phyloP scores from a whole-genome alignment of 2,329 filamentous ascomycete species.

The Colletotrichum lentis region DNA sequence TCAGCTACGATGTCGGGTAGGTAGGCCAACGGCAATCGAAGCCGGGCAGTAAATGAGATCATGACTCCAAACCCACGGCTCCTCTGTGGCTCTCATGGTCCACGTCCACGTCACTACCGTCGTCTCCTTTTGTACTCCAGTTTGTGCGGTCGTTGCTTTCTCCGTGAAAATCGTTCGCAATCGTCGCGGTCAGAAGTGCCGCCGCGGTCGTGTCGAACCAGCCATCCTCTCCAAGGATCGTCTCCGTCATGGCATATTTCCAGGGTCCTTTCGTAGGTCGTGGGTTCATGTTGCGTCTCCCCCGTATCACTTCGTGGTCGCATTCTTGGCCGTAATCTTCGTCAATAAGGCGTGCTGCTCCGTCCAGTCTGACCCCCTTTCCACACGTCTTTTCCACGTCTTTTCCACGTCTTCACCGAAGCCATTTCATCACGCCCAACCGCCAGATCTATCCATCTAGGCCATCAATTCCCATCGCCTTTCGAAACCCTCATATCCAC shows the following conservation, averaged over 20 bases:
- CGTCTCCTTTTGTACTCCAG: no score
- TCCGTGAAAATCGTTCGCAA: no score
- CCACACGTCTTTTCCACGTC: background rate
- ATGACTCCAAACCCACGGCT: no score
- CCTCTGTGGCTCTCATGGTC: background rate
- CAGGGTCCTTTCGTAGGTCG: background rate
- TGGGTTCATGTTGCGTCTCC: no score
- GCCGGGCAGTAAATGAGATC: no score
- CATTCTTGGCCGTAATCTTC: background rate
- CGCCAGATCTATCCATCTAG: no score
- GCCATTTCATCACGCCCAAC: background rate
- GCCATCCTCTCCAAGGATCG: background rate
- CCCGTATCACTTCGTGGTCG: background rate
- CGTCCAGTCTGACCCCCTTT: background rate
- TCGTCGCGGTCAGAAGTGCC: background rate
- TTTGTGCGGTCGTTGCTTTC: background rate
- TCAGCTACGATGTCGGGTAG: no score
- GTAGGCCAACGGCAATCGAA: no score
- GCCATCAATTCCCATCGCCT: background rate
- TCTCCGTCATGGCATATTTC: background rate
- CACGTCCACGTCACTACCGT: accelerated
- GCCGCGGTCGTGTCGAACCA: background rate
- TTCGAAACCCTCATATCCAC: background rate
- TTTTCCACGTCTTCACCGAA: background rate
- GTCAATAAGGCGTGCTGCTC: background rate